Evolutionary conservation across 1,139 yeast species (phyloP), one percentile per base, ranked within the genome.

Genomic region (Arxiozyma bovina): DNA sequence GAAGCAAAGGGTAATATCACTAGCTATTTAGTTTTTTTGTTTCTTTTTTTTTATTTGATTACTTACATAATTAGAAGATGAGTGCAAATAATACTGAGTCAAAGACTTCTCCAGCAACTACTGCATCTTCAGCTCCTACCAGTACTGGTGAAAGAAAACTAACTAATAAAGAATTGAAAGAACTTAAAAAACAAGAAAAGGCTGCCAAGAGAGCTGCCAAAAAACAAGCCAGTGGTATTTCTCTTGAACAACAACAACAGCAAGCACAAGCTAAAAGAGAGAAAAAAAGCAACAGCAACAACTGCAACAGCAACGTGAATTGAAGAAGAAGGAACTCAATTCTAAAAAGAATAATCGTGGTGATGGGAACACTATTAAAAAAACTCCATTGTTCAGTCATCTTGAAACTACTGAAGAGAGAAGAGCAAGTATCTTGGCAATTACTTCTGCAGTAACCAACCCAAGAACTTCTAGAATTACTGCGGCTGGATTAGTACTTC

Each of bases 161-260:
- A 50, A 74, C 89, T 11, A 87, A 89, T 62, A 90, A 89, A 64
- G 96, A 90, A 67, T 76, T 90, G 60, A 91, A 91, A 68, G 96
- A 90, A 63, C 73, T 84, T 69, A 88, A 89, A 69, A 89, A 90
- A 76, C 81, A 82, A 64, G 96, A 90, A 65, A 91, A 91, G 70
- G 93, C 95, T 7, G 95, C 93, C 49, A 87, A 88, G 69, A 77
- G 97, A 69, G 58, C 71, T 11, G 72, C 71, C 11, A 62, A 62
- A 55, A 69, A 69, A 55, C 69, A 66, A 52, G 71, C 65, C 21
- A 66, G 67, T 56, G 72, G 72, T 51, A 68, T 68, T 40, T 60
- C 72, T 12, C 56, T 67, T 25, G 71, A 68, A 54, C 66, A 67
- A 48, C 71, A 69, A 54, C 69, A 69, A 53, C 62, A 63, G 34